These are phyloP conservation scores for Bipolaris victoriae DNA, from an alignment of 2,329 filamentous ascomycete species.

Conservation along the genomic window DNA sequence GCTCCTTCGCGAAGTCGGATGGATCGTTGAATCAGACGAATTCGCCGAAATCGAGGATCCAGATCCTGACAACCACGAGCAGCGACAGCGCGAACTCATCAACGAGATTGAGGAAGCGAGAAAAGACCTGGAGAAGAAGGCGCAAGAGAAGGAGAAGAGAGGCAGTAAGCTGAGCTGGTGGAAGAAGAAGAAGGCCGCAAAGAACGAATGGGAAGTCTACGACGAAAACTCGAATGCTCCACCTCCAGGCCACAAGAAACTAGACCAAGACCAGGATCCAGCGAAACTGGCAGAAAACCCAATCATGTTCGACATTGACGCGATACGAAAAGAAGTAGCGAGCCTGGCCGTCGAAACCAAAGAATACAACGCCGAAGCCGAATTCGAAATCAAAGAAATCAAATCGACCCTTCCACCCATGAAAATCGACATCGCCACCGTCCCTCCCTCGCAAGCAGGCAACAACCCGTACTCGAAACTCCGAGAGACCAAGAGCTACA, in stretches of 20 bases:
- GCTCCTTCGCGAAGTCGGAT: conserved; percentile 84
- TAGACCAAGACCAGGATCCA: conserved; percentile 52
- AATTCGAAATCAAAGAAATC: conserved; percentile 75
- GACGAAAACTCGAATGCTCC: conserved; percentile 61
- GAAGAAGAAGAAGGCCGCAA: conserved; percentile 78
- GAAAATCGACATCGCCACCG: conserved; percentile 64
- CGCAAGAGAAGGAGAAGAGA: conserved; percentile 64
- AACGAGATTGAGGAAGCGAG: conserved; percentile 95
- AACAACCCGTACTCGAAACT: conserved; percentile 33
- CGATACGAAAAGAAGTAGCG: conserved; percentile 72
- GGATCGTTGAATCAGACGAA: conserved; percentile 89
- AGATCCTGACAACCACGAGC: conserved; percentile 88
- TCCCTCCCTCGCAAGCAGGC: conserved; percentile 23
- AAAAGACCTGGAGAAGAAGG: conserved; percentile 79
- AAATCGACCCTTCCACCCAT: conserved; percentile 89
- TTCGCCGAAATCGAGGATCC: conserved; percentile 97
- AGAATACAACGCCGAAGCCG: conserved; percentile 34
- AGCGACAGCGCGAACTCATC: conserved; percentile 89
- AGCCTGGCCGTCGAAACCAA: conserved; percentile 75
- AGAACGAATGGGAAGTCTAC: conserved; percentile 94
- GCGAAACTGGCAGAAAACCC: conserved; percentile 61
- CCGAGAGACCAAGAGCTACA: conserved; percentile 52
- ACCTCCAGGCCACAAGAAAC: conserved; percentile 16
- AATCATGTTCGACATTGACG: conserved; percentile 93
- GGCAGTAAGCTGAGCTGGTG: conserved; percentile 71